A percentile compares a stretch with the other conserved stretches of the same genome.
Conservation (phyloP, 768 basidiomycete species). For the Xerocomus brunneocitrinus region DNA sequence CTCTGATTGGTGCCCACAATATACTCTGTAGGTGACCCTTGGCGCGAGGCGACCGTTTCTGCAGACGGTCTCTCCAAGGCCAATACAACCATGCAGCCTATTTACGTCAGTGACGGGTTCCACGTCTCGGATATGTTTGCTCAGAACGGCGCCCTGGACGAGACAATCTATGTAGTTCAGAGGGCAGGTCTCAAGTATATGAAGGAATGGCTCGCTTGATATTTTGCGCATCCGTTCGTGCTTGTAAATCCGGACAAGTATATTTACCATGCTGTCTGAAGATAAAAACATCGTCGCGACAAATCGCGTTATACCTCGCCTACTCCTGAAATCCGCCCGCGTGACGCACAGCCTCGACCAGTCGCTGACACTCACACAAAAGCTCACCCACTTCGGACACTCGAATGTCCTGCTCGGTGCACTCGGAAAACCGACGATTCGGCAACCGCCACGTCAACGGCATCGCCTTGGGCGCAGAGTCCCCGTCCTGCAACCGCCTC, state of each 20-base stretch:
- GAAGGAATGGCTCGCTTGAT: conserved; percentile 46
- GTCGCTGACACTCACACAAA: conserved; percentile 71
- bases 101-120: conserved; percentile 60
- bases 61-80: conserved; percentile 42
- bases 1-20: not conserved
- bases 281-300: too few relatives aligned
- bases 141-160: conserved; percentile 40
- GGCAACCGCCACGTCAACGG: conserved; percentile 36
- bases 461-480: conserved; percentile 33
- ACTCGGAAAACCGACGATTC: conserved; percentile 65
- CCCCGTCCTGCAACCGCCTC: conserved; percentile 36
- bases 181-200: conserved; percentile 47
- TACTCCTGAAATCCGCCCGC: conserved; percentile 41
- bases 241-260: too few relatives aligned
- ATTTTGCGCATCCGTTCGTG: not conserved
- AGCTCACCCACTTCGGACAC: conserved; percentile 79
- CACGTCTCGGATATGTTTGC: conserved; percentile 58
- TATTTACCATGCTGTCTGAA: too few relatives aligned
- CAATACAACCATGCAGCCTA: conserved; percentile 52
- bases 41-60: conserved; percentile 66
- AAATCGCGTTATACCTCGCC: not conserved
- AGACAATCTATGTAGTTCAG: conserved; percentile 52
- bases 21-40: conserved; percentile 58
- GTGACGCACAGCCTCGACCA: conserved; percentile 66
- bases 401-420: conserved; percentile 68